Evolutionary conservation across 2,329 filamentous ascomycete species (phyloP).

Genomic region (Fusarium sterilihyphosum): DNA sequence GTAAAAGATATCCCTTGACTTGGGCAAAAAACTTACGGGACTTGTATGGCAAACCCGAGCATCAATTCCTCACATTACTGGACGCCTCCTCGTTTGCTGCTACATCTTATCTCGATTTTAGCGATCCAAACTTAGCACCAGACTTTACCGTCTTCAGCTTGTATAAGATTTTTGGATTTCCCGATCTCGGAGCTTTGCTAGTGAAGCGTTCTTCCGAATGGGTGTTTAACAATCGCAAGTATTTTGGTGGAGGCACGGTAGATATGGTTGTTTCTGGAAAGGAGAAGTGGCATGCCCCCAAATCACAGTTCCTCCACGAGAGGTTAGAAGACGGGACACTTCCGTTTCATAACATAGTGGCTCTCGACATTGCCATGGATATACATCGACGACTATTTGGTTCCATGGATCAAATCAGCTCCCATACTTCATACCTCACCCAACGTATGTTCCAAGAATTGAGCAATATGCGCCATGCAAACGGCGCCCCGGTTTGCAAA

Average conservation of each 20-base stretch:
- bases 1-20: slow-evolving; percentile 74
- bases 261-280: slow-evolving; percentile 85
- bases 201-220: slow-evolving; percentile 76
- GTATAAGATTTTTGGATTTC: slow-evolving; percentile 98
- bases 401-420: slow-evolving; percentile 74
- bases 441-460: slow-evolving; percentile 68
- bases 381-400: slow-evolving; percentile 76
- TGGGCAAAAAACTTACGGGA: slow-evolving; percentile 68
- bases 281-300: slow-evolving; percentile 85
- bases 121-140: slow-evolving; percentile 68
- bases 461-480: slow-evolving; percentile 71
- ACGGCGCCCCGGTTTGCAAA: slow-evolving; percentile 71
- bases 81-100: slow-evolving; percentile 86
- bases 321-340: slow-evolving; percentile 90
- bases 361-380: slow-evolving; percentile 78
- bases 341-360: slow-evolving; percentile 89
- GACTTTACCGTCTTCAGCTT: slow-evolving; percentile 91
- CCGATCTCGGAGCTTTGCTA: slow-evolving; percentile 86
- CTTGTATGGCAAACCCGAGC: slow-evolving; percentile 17
- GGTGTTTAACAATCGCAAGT: slow-evolving; percentile 73
- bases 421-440: slow-evolving; percentile 75
- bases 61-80: slow-evolving; percentile 72
- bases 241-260: slow-evolving; percentile 95
- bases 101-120: slow-evolving; percentile 79
- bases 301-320: slow-evolving; percentile 77